Evolutionary conservation across 805 yeast genomes (phyloP), one percentile per base, ranked within the genome.

Genomic region (Lachancea fermentati): DNA sequence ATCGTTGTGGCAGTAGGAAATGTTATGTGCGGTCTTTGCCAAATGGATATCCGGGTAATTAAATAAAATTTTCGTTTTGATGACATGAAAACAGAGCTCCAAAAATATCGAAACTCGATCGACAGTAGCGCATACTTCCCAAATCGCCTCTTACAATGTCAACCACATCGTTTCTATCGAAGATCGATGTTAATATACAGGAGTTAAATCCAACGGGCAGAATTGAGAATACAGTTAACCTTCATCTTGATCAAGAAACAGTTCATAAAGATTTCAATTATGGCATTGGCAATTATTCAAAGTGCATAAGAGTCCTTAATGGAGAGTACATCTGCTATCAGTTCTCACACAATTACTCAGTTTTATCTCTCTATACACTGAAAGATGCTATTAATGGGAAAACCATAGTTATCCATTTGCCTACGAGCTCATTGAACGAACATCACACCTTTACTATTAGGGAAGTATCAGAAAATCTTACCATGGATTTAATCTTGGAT

Each of bases 241-340:
- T 58, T 19, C 43, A 42, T 30, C 30, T 57, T 25, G 48, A 46
- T 19, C 37, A 39, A 5, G 18, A 34, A 11, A 32, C 34, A n/a
- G n/a, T 19, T 26, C 30, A 37, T 7, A 35, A 34, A 15, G 35
- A 45, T 5, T 28, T 42, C 5, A 40, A 18, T 14, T 46, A 48
- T 31, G 47, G 54, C 14, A 8, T 32, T 9, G 19, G 41, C 24
- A 42, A 48, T 3, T 57, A 54, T 41, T 46, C 63, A 1, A 46
- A 46, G 36, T 43, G 51, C 4, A 22, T 59, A 3, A 38, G 44
- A 15, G 28, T 53, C 11, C 30, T 46, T 1, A 44, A 46, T 26
- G 47, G 46, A 12, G 51, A 53, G 16, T 47, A 51, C 22, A 35
- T 60, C n/a, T 47, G 55, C 25, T 59, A 52, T 28, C 62, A 58